phyloP scores from a whole-genome alignment of 164 flowering plant genomes.

The Macadamia integrifolia region DNA sequence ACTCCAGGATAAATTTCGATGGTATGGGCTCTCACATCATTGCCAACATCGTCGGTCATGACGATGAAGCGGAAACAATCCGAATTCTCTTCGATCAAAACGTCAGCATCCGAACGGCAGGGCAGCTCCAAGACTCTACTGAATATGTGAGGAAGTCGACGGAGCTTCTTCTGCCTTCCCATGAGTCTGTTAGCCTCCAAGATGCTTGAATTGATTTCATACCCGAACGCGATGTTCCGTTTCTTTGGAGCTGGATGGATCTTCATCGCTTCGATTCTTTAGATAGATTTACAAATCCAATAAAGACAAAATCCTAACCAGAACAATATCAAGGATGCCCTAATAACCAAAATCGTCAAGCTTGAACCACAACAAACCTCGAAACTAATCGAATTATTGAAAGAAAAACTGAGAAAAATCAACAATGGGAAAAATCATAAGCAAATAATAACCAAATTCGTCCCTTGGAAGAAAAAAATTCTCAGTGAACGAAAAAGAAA shows the following conservation, averaged over 20 bases:
- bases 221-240: slow-evolving; percentile 45
- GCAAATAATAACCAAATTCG: no score
- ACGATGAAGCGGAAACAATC: slow-evolving; percentile 50
- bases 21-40: slow-evolving; percentile 41
- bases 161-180: slow-evolving; percentile 51
- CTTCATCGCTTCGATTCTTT: slow-evolving; percentile 21
- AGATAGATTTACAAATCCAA: background rate
- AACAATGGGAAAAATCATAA: no score
- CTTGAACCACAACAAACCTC: background rate
- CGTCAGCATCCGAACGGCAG: slow-evolving; percentile 66
- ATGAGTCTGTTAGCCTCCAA: slow-evolving; percentile 8
- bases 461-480: background rate
- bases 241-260: slow-evolving; percentile 49
- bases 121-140: slow-evolving; percentile 72
- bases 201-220: slow-evolving; percentile 21
- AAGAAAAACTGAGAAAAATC: background rate
- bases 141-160: slow-evolving; percentile 77
- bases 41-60: slow-evolving; percentile 29
- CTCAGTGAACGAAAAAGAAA: background rate
- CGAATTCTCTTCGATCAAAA: slow-evolving; percentile 46
- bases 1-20: slow-evolving; percentile 72
- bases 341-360: background rate
- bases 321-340: background rate
- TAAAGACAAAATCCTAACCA: background rate
- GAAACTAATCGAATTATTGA: background rate